Evolutionary conservation across 257 asterid species (phyloP).

Genomic region (Gentiana macrophylla): DNA sequence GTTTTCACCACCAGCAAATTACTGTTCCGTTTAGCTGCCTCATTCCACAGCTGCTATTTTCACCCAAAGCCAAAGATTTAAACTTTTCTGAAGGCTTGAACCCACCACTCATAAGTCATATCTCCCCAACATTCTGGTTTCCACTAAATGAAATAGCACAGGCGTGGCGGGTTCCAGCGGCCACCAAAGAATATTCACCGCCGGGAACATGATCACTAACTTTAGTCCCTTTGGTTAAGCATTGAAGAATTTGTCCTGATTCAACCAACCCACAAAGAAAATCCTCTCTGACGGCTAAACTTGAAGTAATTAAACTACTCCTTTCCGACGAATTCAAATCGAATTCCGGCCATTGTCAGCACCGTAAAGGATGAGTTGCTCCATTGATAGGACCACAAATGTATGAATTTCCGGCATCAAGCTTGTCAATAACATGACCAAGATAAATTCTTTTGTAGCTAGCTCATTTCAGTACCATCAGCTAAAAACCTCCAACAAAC

Average conservation of each 20-base stretch:
- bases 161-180: conserved; percentile 44
- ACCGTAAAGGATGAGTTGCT: conserved; percentile 17
- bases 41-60: conserved; percentile 39
- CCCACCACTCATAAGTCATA: conserved; percentile 13
- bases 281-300: too few relatives aligned
- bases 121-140: conserved; percentile 70
- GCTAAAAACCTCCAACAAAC: conserved; percentile 69
- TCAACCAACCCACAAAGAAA: too few relatives aligned
- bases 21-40: conserved; percentile 23
- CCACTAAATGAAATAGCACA: conserved; percentile 10
- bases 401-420: conserved; percentile 48
- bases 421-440: conserved; percentile 35
- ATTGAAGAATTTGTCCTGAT: too few relatives aligned
- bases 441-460: conserved; percentile 37
- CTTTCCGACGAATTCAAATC: conserved; percentile 37
- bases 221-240: conserved; percentile 24
- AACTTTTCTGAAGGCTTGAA: conserved; percentile 38
- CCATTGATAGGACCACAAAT: conserved; percentile 45
- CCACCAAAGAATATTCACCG: conserved; percentile 14
- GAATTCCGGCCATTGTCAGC: conserved; percentile 53
- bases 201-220: conserved; percentile 12
- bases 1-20: conserved; percentile 56
- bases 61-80: conserved; percentile 8
- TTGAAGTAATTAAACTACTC: conserved; percentile 5
- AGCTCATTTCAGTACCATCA: conserved; percentile 14